Evolutionary conservation across 1,284 basidiomycete species (phyloP), one percentile per base, ranked within the genome.

Genomic region (Ustilago cynodontis): DNA sequence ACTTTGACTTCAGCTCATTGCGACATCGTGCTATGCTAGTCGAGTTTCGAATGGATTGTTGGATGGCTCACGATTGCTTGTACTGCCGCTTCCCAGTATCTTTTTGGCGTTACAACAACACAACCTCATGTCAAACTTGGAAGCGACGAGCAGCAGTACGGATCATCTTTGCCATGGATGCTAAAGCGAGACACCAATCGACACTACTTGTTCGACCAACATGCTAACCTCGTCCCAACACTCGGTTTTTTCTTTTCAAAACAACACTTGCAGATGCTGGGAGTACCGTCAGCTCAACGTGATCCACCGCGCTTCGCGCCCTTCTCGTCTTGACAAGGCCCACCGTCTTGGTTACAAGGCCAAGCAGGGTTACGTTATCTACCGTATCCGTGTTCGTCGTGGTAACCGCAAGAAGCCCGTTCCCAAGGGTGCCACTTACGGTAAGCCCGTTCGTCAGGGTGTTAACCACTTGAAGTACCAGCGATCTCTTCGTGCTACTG

Each of bases 351-450:
- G 96, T 66, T 99, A 99, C 92, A 99, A 98, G 86, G 94, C 97
- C 87, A 99, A 99, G 91, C 97, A 99, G 89, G 97, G 97, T 85
- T 99, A 94, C 88, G 93, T 99, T 75, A 89, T 99, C 89, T 99
- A 99, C 90, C 94, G 97, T 83, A 90, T 99, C 85, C 94, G 96
- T 82, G 96, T 99, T 80, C 92, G 97, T 86, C 92, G 96, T 81
- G 97, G 97, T 88, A 98, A 98, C 91, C 92, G 97, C 89, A 99
- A 99, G 90, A 97, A 95, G 91, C 95, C 93, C 76, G 96, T 93
- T 67, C 93, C 93, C 86, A 99, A 99, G 91, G 96, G 96, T 82
- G 80, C 96, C 71, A 99, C 96, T 85, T 98, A 92, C 88, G 97
- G 97, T 88, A 99, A 99, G 89, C 97, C 97, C 87, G 96, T 98